Conservation (phyloP, 345 rosid genomes). For the Citrus glauca region DNA sequence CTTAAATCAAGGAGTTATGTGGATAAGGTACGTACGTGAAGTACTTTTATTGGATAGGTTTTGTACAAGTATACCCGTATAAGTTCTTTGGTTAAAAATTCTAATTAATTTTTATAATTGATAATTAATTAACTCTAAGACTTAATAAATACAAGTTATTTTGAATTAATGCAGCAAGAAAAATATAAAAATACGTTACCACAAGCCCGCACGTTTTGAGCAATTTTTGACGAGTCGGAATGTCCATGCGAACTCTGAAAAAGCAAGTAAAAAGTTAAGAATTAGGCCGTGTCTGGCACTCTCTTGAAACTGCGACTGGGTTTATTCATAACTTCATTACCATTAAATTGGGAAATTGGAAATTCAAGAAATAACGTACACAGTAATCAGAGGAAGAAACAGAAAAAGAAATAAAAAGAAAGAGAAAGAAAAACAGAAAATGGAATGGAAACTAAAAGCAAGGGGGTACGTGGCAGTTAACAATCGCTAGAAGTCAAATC, state of each 20-base stretch:
- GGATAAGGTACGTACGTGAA: background rate
- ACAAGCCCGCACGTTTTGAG: too few relatives aligned
- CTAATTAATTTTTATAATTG: too few relatives aligned
- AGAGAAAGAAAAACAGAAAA: conserved; percentile 7
- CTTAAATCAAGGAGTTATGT: background rate
- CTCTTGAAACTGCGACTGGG: background rate
- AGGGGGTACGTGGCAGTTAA: conserved; percentile 55
- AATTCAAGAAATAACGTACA: background rate
- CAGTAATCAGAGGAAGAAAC: background rate
- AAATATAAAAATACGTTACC: too few relatives aligned
- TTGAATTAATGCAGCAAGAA: background rate
- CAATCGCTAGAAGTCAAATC: conserved; percentile 57
- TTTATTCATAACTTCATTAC: background rate
- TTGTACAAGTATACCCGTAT: background rate
- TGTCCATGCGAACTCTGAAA: too few relatives aligned
- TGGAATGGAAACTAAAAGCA: conserved; percentile 14
- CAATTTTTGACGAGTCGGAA: too few relatives aligned
- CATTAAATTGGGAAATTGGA: background rate
- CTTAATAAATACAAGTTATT: background rate
- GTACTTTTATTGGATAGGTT: background rate
- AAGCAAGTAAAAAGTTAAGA: too few relatives aligned
- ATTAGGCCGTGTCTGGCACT: background rate
- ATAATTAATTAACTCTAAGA: background rate
- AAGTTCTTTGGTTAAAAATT: background rate
- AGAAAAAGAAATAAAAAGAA: background rate